Base-by-base conservation (phyloP, 2,329 filamentous ascomycete species). In the Septoria linicola region DNA sequence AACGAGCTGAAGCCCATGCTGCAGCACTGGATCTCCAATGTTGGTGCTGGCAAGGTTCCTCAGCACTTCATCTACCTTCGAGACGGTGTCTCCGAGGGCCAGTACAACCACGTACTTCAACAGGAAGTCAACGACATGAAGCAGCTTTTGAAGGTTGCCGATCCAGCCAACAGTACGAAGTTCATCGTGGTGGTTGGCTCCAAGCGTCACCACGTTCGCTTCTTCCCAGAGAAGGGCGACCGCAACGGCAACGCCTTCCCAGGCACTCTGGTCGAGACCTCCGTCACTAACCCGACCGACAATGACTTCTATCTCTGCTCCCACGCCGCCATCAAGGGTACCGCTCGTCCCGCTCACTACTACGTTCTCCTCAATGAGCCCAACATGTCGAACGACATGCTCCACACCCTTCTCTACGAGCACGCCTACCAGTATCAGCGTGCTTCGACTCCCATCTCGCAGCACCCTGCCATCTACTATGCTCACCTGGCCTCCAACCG, bases 401-500 rank as follows among this genome's bases (percentile, higher is more conserved):
- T 99, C 0, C 88, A 96, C 64, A 84, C 85, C 49, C 87, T 97
- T 80, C 86, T 97, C 17, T 97, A 97, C 63, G 87, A 96, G 60
- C 90, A 96, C 57, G 95, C 87, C 37, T 99, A 96, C 70, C 89
- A 95, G 49, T 99, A 96, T 65, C 85, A 87, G 49, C 83, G 93
- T 13, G 93, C 91, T 0, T 97, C 91, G 0, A 97, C 92, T 0
- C 89, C 93, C 0, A 91, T 99, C 0, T 96, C 91, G 0, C 72
- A 93, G 0, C 88, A 80, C 59, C 93, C 93, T 0, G 90, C 93
- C 0, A 86, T 97, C 0, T 99, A 99, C 77, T 99, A 99, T 62
- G 90, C 95, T 0, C 93, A 99, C 70, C 72, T 99, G 57, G 90
- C 91, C 27, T 86, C 89, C 7, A 82, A 83, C 51, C 88, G 93